Conservation (phyloP, 495 filamentous ascomycete genomes). For the Extremus antarcticus region DNA sequence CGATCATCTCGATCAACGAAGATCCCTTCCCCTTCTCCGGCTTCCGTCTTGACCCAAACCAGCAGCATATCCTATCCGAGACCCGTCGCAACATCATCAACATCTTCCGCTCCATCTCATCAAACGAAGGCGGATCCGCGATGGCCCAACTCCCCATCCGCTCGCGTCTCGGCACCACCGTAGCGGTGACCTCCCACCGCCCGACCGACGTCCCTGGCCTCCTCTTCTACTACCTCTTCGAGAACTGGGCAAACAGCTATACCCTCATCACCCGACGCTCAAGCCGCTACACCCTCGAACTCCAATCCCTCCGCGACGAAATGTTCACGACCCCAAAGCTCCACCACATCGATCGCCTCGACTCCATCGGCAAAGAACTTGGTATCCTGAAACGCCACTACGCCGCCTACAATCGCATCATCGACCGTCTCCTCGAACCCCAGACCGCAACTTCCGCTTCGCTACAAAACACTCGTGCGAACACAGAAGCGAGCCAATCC, state of each 20-base stretch:
- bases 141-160: constrained; percentile 28
- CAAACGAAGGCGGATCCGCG: constrained; percentile 19
- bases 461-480: constrained; percentile 30
- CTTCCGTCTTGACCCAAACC: constrained; percentile 24
- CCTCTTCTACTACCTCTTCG: constrained; percentile 79
- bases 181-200: constrained; percentile 31
- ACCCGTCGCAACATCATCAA: constrained; percentile 59
- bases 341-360: constrained; percentile 57
- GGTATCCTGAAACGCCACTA: constrained; percentile 64
- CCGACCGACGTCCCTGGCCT: constrained; percentile 53
- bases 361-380: constrained; percentile 57
- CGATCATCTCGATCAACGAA: constrained; percentile 69
- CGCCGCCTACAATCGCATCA: constrained; percentile 66
- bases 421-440: constrained; percentile 55
- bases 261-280: constrained; percentile 49
- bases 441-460: constrained; percentile 29
- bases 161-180: constrained; percentile 24
- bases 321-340: constrained; percentile 52
- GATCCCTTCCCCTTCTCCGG: constrained; percentile 43
- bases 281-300: constrained; percentile 47
- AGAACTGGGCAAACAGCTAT: constrained; percentile 70
- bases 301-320: constrained; percentile 45
- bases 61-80: constrained; percentile 32
- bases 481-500: constrained; percentile 8
- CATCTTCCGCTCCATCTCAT: constrained; percentile 63